Evolutionary conservation across 306 rosid genomes (phyloP).

Genomic region (Cucurbita argyrosperma): DNA sequence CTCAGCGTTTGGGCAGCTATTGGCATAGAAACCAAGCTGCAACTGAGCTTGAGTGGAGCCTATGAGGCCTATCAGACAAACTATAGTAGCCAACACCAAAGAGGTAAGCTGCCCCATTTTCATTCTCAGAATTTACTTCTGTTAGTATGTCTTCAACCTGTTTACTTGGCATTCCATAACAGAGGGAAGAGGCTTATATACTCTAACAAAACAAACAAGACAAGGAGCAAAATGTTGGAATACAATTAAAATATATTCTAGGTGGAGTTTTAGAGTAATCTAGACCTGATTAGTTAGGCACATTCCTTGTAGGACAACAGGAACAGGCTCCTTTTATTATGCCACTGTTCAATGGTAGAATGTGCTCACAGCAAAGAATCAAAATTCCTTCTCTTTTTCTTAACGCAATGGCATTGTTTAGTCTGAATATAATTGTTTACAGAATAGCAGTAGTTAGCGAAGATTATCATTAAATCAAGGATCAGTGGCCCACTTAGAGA

Average conservation of each 20-base stretch:
- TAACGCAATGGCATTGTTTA: background rate
- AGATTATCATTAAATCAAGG: background rate
- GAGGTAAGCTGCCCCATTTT: constrained; percentile 1
- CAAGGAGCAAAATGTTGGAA: constrained; percentile 6
- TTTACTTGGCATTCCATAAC: background rate
- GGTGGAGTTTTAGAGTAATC: background rate
- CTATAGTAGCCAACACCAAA: constrained; percentile 7
- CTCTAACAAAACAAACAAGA: constrained; percentile 1
- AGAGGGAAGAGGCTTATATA: constrained; percentile 21
- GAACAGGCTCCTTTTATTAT: background rate
- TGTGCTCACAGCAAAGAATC: constrained; percentile 3
- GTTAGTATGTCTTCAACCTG: background rate
- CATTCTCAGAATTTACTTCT: background rate
- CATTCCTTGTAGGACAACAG: constrained; percentile 7
- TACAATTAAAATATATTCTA: constrained; percentile 25
- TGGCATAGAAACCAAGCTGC: constrained; percentile 36
- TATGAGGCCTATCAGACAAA: constrained; percentile 31
- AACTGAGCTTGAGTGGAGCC: constrained; percentile 47
- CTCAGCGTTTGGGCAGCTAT: constrained; percentile 71
- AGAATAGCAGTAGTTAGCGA: background rate
- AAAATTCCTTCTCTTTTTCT: background rate
- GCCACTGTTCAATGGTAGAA: constrained; percentile 1
- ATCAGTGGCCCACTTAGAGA: background rate
- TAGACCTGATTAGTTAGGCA: constrained; percentile 18
- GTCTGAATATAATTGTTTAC: background rate